A percentile compares a stretch with the other conserved stretches of the same genome.
Evolutionary conservation across 2,329 filamentous ascomycete genomes (phyloP).

Genomic region (Sporothrix globosa): DNA sequence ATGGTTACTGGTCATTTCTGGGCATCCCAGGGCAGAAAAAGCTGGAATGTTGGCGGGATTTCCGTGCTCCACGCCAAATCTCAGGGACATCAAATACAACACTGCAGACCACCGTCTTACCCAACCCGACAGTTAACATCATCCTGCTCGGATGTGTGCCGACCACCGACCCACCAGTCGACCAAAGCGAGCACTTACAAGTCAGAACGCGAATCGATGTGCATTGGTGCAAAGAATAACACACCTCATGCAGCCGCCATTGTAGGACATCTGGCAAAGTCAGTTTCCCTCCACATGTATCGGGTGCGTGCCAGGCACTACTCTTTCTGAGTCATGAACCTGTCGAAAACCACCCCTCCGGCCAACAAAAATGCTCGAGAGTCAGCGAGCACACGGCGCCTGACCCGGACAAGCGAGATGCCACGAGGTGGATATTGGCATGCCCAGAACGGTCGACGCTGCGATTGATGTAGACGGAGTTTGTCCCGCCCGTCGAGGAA

Average conservation of each 20-base stretch:
- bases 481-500: background rate
- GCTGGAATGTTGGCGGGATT: background rate
- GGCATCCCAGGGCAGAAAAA: background rate
- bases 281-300: background rate
- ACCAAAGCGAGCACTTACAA: background rate
- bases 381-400: background rate
- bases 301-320: too few relatives aligned
- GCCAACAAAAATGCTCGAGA: background rate
- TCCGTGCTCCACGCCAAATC: background rate
- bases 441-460: background rate
- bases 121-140: background rate
- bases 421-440: slow-evolving; percentile 6
- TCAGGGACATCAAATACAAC: background rate
- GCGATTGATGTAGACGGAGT: background rate
- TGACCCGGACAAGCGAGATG: slow-evolving; percentile 8
- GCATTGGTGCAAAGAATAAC: background rate
- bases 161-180: background rate
- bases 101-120: background rate
- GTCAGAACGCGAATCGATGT: background rate
- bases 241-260: background rate
- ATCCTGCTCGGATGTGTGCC: slow-evolving; percentile 11
- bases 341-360: background rate
- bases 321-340: background rate
- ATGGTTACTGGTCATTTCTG: slow-evolving; percentile 15
- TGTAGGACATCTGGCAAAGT: slow-evolving; percentile 3